Evolutionary conservation across 441 rosid species (phyloP).

Genomic region (Gossypium schwendimanii): DNA sequence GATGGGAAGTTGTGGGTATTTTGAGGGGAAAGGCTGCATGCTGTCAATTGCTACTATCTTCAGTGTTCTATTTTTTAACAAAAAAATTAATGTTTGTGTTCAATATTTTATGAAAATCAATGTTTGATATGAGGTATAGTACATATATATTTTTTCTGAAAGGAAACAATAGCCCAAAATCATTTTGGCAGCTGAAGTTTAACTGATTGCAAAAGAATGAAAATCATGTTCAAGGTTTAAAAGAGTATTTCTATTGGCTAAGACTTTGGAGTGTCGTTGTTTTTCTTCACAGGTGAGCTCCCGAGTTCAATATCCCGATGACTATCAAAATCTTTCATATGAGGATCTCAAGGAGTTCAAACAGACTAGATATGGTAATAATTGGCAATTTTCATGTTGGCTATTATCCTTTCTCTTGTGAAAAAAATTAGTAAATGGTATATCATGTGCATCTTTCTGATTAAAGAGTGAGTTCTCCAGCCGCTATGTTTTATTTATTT

Average conservation of each 20-base stretch:
- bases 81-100: not conserved
- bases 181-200: not conserved
- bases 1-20: not conserved
- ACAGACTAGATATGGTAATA: slow-evolving; percentile 96
- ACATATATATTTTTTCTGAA: not conserved
- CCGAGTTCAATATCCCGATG: slow-evolving; percentile 89
- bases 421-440: not conserved
- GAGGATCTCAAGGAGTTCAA: slow-evolving; percentile 98
- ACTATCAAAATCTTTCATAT: slow-evolving; percentile 75
- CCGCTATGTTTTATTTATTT: not conserved
- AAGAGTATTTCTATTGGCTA: slow-evolving; percentile 5
- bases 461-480: not conserved
- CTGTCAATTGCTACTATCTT: not conserved
- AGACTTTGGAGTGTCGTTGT: slow-evolving; percentile 16
- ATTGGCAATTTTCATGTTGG: not conserved
- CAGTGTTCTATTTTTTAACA: not conserved
- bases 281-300: slow-evolving; percentile 71
- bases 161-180: not conserved
- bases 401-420: not conserved
- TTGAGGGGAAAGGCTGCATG: not conserved
- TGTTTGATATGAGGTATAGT: slow-evolving; percentile 1
- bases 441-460: not conserved
- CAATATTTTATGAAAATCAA: not conserved
- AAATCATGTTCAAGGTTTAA: slow-evolving; percentile 8
- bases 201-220: slow-evolving; percentile 6